Conservation (phyloP, 805 yeast genomes). For the Clavispora phyllophila region DNA sequence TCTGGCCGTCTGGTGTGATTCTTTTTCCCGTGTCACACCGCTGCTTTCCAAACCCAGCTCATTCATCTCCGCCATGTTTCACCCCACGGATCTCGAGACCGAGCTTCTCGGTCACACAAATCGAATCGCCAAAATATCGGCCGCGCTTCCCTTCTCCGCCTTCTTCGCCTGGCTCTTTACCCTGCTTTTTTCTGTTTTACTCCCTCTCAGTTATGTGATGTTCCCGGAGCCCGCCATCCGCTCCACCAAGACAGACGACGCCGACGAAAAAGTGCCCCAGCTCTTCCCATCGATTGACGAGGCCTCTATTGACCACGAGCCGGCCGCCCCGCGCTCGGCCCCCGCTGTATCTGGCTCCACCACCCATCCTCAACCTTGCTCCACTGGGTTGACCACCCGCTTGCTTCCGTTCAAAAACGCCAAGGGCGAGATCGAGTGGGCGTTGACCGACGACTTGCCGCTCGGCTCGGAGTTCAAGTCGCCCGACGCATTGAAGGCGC, state of each 20-base stretch:
- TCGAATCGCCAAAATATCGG: not conserved
- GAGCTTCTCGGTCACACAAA: not conserved
- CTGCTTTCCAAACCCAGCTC: not conserved
- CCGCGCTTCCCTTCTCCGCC: not conserved
- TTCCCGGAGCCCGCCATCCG: not conserved
- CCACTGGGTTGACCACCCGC: conserved; percentile 46
- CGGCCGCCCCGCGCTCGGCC: not conserved
- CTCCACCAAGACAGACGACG: not conserved
- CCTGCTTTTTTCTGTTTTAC: not conserved
- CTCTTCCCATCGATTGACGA: conserved; percentile 13
- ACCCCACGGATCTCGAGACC: not conserved
- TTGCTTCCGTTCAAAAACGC: conserved; percentile 47
- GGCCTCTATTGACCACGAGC: not conserved
- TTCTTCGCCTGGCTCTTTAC: not conserved
- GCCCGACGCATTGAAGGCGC: conserved; percentile 1
- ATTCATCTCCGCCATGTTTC: not conserved
- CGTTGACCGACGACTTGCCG: conserved; percentile 40
- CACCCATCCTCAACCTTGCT: conserved; percentile 34
- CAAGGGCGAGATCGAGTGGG: conserved; percentile 56
- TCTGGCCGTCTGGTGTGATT: not conserved
- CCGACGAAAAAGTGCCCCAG: not conserved
- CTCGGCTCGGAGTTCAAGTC: conserved; percentile 23
- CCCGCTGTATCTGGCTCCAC: not conserved
- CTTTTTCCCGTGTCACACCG: not conserved
- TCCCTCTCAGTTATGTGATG: not conserved